Evolutionary conservation across 345 rosid species (phyloP), one percentile per base, ranked within the genome.

Genomic region (Eutrema heterophyllum): DNA sequence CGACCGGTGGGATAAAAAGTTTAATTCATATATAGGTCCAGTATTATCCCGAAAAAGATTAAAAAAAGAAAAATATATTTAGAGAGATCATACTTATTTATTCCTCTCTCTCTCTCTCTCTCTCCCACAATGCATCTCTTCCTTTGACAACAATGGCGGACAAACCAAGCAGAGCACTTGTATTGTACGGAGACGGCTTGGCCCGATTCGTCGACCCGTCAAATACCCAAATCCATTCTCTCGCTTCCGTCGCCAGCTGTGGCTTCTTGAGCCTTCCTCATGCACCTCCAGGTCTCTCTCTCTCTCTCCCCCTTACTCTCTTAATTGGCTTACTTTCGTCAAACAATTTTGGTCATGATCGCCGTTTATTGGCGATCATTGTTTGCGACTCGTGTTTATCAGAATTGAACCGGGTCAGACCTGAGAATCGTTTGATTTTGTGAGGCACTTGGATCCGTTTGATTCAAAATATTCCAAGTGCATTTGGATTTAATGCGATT

Each of bases 141-240:
- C 52, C 3, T 33, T 60, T 6, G 58, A 66, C 80, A 73, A 74
- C 68, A 77, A 91, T 94, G 98, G 98, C 96, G 76, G 97, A 88
- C 86, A 89, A 89, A 80, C 83, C 98, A 51, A 94, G 98, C 93
- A 84, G 91, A 79, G 85, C 84, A 1, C 48, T 94, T 75, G 83
- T 91, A 35, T 29, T 91, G 52, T 87, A 84, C 83, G 97, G 97
- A 51, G 97, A 94, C 64, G 97, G 96, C 11, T 82, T 88, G 77
- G 95, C 92, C 24, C 83, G 87, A 41, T 82, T 79, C 74, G 53
- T 89, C 16, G 76, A 82, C 0, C 74, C 86, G 3, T 82, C 89
- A 0, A 89, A 82, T 45, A 40, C 82, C 48, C 82, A 89, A 71
- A 82, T 92, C 68, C 92, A 92, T 72, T 79, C 97, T 12, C 87